Evolutionary conservation across 2,329 filamentous ascomycete genomes (phyloP).

Genomic region (Colletotrichum gloeosporioides): DNA sequence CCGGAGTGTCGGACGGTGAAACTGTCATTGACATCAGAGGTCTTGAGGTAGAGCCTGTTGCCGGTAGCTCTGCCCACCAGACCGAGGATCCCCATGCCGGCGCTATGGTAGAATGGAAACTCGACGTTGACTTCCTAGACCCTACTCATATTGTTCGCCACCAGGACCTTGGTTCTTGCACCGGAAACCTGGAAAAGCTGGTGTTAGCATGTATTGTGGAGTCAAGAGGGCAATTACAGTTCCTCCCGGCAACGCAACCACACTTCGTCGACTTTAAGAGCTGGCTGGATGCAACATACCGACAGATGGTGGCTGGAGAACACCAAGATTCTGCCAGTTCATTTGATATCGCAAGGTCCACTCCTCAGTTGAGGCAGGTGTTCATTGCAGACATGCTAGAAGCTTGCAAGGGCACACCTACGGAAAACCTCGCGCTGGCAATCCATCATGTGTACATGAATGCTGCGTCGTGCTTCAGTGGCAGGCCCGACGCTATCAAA

Average conservation of each 20-base stretch:
- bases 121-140: slow-evolving; percentile 1
- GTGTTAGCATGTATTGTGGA: slow-evolving; percentile 9
- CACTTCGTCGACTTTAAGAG: slow-evolving; percentile 1
- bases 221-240: not conserved
- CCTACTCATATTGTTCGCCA: not conserved
- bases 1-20: not conserved
- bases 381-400: not conserved
- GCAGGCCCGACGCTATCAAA: not conserved
- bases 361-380: not conserved
- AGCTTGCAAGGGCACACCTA: not conserved
- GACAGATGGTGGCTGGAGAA: not conserved
- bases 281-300: slow-evolving; percentile 5
- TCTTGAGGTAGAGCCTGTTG: not conserved
- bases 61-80: too few species aligned
- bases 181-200: not conserved
- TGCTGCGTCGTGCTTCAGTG: not conserved
- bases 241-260: slow-evolving; percentile 4
- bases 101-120: slow-evolving; percentile 6
- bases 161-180: not conserved
- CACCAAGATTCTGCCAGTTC: not conserved
- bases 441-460: not conserved
- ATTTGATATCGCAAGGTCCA: not conserved
- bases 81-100: slow-evolving; percentile 1
- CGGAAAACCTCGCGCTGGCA: not conserved
- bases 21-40: slow-evolving; percentile 8